These are phyloP conservation scores for Trichoderma sp. DNA, from an alignment of 2,329 filamentous ascomycete genomes.

Conservation along the genomic window DNA sequence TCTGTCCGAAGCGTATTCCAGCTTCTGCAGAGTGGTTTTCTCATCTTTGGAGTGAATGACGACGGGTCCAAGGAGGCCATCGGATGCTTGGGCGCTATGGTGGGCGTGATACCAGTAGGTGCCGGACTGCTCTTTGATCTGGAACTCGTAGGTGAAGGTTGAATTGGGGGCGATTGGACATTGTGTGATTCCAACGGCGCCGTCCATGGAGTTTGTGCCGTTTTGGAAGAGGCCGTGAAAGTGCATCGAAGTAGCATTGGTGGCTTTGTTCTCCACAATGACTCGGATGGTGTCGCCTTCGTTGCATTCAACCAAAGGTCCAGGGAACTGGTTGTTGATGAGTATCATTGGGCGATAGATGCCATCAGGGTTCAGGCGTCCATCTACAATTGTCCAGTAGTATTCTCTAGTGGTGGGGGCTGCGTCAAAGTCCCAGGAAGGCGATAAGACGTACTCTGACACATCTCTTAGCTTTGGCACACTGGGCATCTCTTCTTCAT, in stretches of 20 bases:
- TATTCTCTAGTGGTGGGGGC: slow-evolving; percentile 54
- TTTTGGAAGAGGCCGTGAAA: slow-evolving; percentile 79
- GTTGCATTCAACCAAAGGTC: slow-evolving; percentile 70
- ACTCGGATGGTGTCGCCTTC: slow-evolving; percentile 71
- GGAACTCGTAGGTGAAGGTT: slow-evolving; percentile 67
- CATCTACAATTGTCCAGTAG: slow-evolving; percentile 59
- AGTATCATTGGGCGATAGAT: slow-evolving; percentile 59
- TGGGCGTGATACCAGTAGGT: slow-evolving; percentile 66
- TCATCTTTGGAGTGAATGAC: slow-evolving; percentile 60
- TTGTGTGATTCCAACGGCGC: slow-evolving; percentile 64
- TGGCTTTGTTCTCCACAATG: slow-evolving; percentile 64
- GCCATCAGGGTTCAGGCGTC: slow-evolving; percentile 60
- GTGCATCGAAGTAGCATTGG: slow-evolving; percentile 67
- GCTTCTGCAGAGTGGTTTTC: slow-evolving; percentile 25
- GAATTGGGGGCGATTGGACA: slow-evolving; percentile 63
- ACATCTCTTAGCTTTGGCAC: slow-evolving; percentile 32
- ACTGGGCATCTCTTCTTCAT: slow-evolving; percentile 28
- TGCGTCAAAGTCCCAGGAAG: slow-evolving; percentile 54
- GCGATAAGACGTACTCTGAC: slow-evolving; percentile 56
- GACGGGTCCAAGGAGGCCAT: slow-evolving; percentile 66
- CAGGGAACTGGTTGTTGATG: slow-evolving; percentile 73
- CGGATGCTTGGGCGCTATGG: slow-evolving; percentile 61
- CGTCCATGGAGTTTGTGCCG: slow-evolving; percentile 73
- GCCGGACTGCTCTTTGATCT: slow-evolving; percentile 50
- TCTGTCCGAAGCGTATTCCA: slow-evolving; percentile 47